Evolutionary conservation across 768 basidiomycete species (phyloP).

Genomic region (Leccinum rimulosum): DNA sequence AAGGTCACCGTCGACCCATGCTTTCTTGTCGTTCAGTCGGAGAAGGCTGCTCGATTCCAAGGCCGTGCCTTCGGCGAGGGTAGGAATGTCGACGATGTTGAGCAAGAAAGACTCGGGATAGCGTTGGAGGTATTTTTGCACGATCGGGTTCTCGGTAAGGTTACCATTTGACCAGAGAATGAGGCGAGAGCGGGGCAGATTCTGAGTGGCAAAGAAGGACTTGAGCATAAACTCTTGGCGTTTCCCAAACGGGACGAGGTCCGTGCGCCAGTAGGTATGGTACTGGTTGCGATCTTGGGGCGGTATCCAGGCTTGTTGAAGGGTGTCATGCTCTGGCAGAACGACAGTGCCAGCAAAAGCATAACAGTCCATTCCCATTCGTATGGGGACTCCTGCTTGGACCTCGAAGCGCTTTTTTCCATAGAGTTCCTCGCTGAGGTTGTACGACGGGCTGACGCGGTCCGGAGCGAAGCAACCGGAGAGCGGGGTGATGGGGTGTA

Average conservation of each 20-base stretch:
- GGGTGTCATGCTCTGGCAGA: conserved; percentile 9
- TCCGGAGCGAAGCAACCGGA: conserved; percentile 71
- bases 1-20: conserved; percentile 95
- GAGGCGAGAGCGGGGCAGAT: conserved; percentile 59
- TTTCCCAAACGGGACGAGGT: conserved; percentile 73
- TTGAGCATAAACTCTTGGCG: conserved; percentile 89
- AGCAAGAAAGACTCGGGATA: conserved; percentile 75
- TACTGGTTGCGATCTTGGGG: conserved; percentile 57
- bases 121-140: conserved; percentile 55
- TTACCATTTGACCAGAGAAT: conserved; percentile 93
- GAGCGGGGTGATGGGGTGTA: conserved; percentile 62
- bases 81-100: conserved; percentile 60
- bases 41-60: conserved; percentile 65
- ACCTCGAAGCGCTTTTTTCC: conserved; percentile 67
- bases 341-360: conserved; percentile 83
- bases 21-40: conserved; percentile 65
- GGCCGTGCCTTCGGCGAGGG: conserved; percentile 72
- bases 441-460: conserved; percentile 63
- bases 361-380: conserved; percentile 86
- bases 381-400: conserved; percentile 77
- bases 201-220: conserved; percentile 92
- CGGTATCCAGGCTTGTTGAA: conserved; percentile 20
- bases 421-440: conserved; percentile 60
- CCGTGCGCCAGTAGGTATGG: conserved; percentile 94
- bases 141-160: conserved; percentile 50